Evolutionary conservation across 2,329 filamentous ascomycete species (phyloP), one percentile per base, ranked within the genome.

Genomic region (Xylogone sp.): DNA sequence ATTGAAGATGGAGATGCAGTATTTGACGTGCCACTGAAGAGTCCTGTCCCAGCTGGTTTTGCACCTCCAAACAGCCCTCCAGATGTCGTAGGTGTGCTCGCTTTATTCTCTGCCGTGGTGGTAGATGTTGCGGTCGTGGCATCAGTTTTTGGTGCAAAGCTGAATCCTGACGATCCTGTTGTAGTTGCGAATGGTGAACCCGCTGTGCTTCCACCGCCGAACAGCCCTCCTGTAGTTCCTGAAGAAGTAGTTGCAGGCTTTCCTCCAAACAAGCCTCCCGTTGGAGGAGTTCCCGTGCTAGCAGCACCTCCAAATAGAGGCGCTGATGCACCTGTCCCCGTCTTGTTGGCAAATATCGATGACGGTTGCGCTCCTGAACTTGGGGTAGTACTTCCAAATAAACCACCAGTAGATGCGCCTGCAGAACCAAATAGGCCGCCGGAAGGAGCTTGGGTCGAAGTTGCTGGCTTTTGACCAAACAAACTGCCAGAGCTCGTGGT

Each of bases 161-260:
- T 55, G 47, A 53, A 56, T 8, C 16, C 43, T 27, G 34, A 21
- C 46, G 31, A 42, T 45, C 20, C 27, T 39, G 27, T 31, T 7
- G 34, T 5, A 22, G 39, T 21, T 43, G 46, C 24, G 45, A 47
- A 46, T 19, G 20, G 34, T 3, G 39, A 9, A 43, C 21, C 46
- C 12, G 46, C 6, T 13, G 6, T 45, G 21, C 46, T 34, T 42
- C 46, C 42, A 21, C 42, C 49, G 10, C 61, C 58, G 48, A 71
- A 71, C 31, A 71, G 43, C 46, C 60, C 57, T 19, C 64, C 59
- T 46, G 63, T 44, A 46, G 62, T 56, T 29, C 63, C 57, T 3
- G 65, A 59, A 47, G 63, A 63, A 22, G 55, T 61, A 49, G 54
- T 53, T 19, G 50, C 45, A 48, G 34, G 53, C 42, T 46, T 46